phyloP scores from a whole-genome alignment of 768 basidiomycete genomes.

The Tremella mesenterica region DNA sequence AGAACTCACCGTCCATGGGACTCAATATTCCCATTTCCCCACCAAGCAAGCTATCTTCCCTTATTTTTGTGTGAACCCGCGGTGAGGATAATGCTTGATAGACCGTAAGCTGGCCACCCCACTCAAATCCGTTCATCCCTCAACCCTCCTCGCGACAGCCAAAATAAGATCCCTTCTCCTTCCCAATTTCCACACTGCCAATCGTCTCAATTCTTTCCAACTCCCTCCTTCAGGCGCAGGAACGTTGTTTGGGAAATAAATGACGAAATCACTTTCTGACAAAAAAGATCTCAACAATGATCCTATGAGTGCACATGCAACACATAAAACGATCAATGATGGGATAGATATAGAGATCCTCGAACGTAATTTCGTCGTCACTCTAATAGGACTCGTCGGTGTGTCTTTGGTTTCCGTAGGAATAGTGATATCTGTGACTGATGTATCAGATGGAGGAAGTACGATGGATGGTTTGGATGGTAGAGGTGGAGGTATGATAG shows the following conservation, averaged over 20 bases:
- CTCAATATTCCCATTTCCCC: too few relatives aligned
- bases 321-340: conserved; percentile 58
- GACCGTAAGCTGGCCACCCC: too few relatives aligned
- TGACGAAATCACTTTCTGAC: conserved; percentile 82
- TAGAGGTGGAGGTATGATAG: too few relatives aligned
- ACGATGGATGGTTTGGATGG: conserved; percentile 8
- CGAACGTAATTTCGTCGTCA: not conserved
- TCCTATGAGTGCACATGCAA: conserved; percentile 86
- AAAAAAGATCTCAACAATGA: conserved; percentile 79
- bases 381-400: not conserved
- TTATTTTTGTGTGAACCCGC: too few relatives aligned
- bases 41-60: too few relatives aligned
- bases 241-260: conserved; percentile 48
- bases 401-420: not conserved
- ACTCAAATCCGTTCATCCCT: too few relatives aligned
- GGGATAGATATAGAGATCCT: conserved; percentile 47
- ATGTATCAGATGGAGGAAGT: conserved; percentile 8
- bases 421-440: not conserved
- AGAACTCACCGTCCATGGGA: too few relatives aligned
- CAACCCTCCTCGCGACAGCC: conserved; percentile 62
- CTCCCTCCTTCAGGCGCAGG: conserved; percentile 46
- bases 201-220: conserved; percentile 76
- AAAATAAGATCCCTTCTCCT: conserved; percentile 85
- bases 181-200: conserved; percentile 68
- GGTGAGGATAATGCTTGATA: too few relatives aligned